A percentile compares a stretch with the other conserved stretches of the same genome.
These are phyloP conservation scores for Juglanconis sp. DNA, from an alignment of 2,329 filamentous ascomycete species.

Conservation along the genomic window DNA sequence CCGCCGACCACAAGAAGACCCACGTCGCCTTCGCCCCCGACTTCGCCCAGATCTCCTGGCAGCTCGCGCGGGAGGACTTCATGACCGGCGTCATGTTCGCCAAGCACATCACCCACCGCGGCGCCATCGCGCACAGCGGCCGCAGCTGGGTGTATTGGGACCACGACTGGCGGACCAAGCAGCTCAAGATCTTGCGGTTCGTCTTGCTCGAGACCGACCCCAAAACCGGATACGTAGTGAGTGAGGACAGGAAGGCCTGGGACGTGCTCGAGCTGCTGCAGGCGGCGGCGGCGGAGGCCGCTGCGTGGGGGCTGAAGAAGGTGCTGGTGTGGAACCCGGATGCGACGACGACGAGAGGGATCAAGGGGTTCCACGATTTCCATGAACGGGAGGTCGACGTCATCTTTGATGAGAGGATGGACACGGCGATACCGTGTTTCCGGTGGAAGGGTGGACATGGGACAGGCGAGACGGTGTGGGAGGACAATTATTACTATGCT, in stretches of 20 bases:
- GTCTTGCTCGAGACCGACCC: slow-evolving; percentile 17
- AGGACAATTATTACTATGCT: slow-evolving; percentile 30
- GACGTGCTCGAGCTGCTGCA: slow-evolving; percentile 29
- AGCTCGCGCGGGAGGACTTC: slow-evolving; percentile 29
- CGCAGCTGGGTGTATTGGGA: slow-evolving; percentile 33
- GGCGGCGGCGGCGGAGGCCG: slow-evolving; percentile 33
- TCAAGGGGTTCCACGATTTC: slow-evolving; percentile 32
- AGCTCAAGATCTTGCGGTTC: slow-evolving; percentile 29
- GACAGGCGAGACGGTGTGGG: slow-evolving; percentile 26
- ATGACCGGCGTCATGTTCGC: slow-evolving; percentile 23
- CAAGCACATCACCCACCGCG: slow-evolving; percentile 16
- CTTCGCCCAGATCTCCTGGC: slow-evolving; percentile 29
- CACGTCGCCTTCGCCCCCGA: slow-evolving; percentile 33
- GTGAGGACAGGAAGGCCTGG: slow-evolving; percentile 21
- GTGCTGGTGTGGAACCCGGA: slow-evolving; percentile 36
- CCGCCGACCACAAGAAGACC: slow-evolving; percentile 24
- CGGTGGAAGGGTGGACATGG: slow-evolving; percentile 32
- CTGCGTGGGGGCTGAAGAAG: slow-evolving; percentile 28
- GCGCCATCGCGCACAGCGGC: slow-evolving; percentile 26
- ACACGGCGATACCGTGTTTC: slow-evolving; percentile 31
- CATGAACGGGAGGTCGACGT: slow-evolving; percentile 32
- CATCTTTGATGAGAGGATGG: slow-evolving; percentile 28
- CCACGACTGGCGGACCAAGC: slow-evolving; percentile 31
- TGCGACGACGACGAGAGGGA: slow-evolving; percentile 26
- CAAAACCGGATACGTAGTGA: slow-evolving; percentile 10